Evolutionary conservation across 1,284 basidiomycete species (phyloP), one percentile per base, ranked within the genome.

Genomic region (Sporisorium sorghi): DNA sequence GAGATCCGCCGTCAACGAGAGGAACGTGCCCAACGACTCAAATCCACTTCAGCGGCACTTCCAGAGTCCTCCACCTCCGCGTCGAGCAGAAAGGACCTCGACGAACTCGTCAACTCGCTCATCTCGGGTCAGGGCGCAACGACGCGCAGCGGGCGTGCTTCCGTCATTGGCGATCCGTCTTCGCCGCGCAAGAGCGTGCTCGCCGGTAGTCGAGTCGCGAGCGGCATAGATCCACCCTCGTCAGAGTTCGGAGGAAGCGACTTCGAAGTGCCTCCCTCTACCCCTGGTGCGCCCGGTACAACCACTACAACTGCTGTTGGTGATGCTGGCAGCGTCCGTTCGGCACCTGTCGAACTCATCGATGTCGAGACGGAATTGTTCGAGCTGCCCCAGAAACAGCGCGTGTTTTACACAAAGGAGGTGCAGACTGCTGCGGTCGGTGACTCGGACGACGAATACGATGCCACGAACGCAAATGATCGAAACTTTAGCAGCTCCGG

Each of bases 321-420:
- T 10, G 57, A 55, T 19, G 28, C 2, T 0, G 55, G 33, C 12
- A 37, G 39, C 30, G 28, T 42, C 5, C 39, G 43, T 5, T 47
- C 51, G 7, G 44, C 37, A 24, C 86, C 90, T 37, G 88, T 89
- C n/a, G 92, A 93, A 80, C 87, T 93, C 39, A 89, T 95, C 63
- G 92, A 95, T 77, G 88, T 93, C 14, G 57, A 69, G 28, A 75
- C 93, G 76, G 93, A 95, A 81, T 86, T 95, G 12, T 95, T 93
- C 78, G 93, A 94, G 79, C 86, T 94, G n/a, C 93, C 93, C 0
- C 90, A 52, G 33, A 76, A 92, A 90, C 91, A 93, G 85, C 89
- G 90, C n/a, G 91, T 96, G 24, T 91, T 92, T 51, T 97, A 97
- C 82, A 95, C 94, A 75, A 97, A 96, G 85, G 91, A 94, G 77